These are phyloP conservation scores for Diversispora epigaea DNA, from an alignment of 192 early-diverging fungal genomes.

Conservation along the genomic window DNA sequence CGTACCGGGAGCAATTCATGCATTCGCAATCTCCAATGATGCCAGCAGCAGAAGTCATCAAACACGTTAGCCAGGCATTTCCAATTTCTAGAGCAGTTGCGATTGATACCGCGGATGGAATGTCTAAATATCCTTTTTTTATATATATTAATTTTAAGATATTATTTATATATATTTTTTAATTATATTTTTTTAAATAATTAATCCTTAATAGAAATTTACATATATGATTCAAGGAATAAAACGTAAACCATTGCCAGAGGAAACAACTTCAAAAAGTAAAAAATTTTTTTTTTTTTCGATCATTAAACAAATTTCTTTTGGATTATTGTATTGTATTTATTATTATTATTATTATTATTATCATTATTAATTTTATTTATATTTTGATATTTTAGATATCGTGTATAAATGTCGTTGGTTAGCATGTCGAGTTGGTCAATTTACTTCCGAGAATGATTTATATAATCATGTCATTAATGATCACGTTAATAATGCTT, in stretches of 20 bases:
- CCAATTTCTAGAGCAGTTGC: constrained; percentile 18
- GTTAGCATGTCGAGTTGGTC: constrained; percentile 47
- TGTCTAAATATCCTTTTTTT: constrained; percentile 28
- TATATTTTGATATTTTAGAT: constrained; percentile 31
- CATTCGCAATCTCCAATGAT: constrained; percentile 22
- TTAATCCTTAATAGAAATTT: background rate
- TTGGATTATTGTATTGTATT: background rate
- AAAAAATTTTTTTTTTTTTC: background rate
- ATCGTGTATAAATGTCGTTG: constrained; percentile 49
- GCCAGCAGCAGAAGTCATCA: constrained; percentile 33
- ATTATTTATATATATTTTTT: background rate
- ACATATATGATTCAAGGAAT: constrained; percentile 31
- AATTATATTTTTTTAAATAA: background rate
- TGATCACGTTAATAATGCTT: constrained; percentile 44
- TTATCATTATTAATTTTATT: background rate
- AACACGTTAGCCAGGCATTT: constrained; percentile 23
- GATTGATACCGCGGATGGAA: constrained; percentile 12
- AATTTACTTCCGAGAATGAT: constrained; percentile 39
- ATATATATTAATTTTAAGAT: background rate
- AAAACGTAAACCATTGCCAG: background rate
- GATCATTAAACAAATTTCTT: too few relatives aligned
- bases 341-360: background rate
- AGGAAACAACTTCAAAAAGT: background rate
- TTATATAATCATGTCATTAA: constrained; percentile 52
- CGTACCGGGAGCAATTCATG: constrained; percentile 30